Conservation (phyloP, 352 stramenopile species). For the Poterioochromonas sp. region DNA sequence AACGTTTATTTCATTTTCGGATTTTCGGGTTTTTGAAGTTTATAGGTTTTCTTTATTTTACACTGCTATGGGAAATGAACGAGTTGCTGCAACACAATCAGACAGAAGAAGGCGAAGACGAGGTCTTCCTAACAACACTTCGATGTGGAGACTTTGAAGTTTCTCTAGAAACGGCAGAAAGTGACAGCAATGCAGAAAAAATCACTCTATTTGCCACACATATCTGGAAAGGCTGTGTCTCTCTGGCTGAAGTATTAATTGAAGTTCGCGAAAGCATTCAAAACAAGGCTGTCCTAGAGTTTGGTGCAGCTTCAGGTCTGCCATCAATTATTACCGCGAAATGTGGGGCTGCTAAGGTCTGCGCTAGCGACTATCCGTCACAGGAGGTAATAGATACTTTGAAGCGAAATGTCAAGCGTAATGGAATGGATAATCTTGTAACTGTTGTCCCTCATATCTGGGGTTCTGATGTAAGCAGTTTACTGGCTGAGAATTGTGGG, state of each 20-base stretch:
- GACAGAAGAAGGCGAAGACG: too few species aligned
- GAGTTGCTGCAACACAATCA: too few species aligned
- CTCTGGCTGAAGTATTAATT: neutral
- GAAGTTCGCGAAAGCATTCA: neutral
- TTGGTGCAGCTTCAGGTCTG: constrained; percentile 1
- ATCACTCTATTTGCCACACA: neutral
- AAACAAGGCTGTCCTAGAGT: neutral
- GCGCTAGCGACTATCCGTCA: neutral
- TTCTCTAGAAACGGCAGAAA: neutral
- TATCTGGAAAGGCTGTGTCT: neutral
- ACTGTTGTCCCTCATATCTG: neutral
- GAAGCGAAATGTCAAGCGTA: neutral
- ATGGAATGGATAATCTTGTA: neutral
- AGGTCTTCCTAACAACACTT: too few species aligned
- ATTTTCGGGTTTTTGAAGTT: too few species aligned
- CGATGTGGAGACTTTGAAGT: too few species aligned
- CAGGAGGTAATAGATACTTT: neutral
- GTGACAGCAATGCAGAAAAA: neutral
- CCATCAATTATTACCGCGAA: neutral
- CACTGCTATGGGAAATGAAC: too few species aligned
- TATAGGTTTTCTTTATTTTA: too few species aligned
- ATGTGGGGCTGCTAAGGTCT: neutral
- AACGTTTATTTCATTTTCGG: too few species aligned
- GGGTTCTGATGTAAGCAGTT: neutral
- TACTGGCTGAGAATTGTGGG: neutral